Base-by-base conservation (phyloP, 345 rosid genomes). In the Capsella bursapastoris region DNA sequence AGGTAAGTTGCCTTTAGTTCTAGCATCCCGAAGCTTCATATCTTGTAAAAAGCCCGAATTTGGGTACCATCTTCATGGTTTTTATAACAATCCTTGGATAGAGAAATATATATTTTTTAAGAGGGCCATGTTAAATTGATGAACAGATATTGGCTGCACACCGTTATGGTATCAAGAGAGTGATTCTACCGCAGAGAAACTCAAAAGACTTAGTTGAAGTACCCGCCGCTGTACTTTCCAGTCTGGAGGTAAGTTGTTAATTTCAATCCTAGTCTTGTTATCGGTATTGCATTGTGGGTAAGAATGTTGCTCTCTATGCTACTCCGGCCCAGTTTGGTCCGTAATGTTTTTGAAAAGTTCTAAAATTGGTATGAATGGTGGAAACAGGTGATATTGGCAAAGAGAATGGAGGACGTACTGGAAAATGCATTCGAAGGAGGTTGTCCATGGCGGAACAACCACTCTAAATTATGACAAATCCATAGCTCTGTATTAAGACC, bases 401-500 rank as follows among this genome's bases (percentile, higher is more conserved):
- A 90, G 86, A 83, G 92, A 76, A 85, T 95, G 96, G 99, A 95
- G 79, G 98, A 95, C 35, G 98, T 92, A 9, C 69, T 95, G 79
- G 98, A 92, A 68, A 91, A 90, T 40, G 98, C 99, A 32, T 92
- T 95, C 32, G 98, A 92, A 74, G 98, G 96, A 10, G 99, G 98
- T 28, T 95, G 94, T 82, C 99, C 97, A 44, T 92, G 92, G 99
- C 83, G 90, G 27, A 89, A 75, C 53, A 87, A 78, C 34, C 85
- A 80, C 74, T 83, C 99, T 3, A 95, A 84, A 79, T 87, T 95
- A 84, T 95, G 87, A 90, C 78, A 82, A 34, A 37, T 69, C 48
- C 8, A 40, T 32, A 58, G 16, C 14, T 45, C 16, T 41, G 8
- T 63, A 43, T 32, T 14, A 51, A 62, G 69, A 38, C 41, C 35